Percentiles rank a stretch among this genome's conserved stretches.
Evolutionary conservation across 768 basidiomycete genomes (phyloP).

Genomic region (Boletus rubroflammeus): DNA sequence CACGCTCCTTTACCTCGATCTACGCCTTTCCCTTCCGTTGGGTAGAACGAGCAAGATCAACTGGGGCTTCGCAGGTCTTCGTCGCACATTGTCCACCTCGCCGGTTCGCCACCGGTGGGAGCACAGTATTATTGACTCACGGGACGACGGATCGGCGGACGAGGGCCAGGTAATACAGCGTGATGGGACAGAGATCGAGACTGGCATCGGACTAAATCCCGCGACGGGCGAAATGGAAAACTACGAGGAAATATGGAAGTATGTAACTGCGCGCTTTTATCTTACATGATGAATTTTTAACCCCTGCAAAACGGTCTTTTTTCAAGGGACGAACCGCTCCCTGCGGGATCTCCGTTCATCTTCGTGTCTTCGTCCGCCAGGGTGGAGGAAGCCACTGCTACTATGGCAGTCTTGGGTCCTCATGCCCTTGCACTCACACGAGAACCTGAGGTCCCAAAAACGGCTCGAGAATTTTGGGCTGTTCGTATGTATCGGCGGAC

Average conservation of each 20-base stretch:
- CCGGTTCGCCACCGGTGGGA: constrained; percentile 20
- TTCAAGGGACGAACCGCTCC: constrained; percentile 20
- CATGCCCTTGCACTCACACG: constrained; percentile 23
- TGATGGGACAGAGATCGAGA: constrained; percentile 25
- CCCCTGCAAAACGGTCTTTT: not conserved
- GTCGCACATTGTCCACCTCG: constrained; percentile 17
- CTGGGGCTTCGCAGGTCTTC: constrained; percentile 25
- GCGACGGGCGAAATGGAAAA: constrained; percentile 14
- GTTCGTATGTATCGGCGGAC: constrained; percentile 15
- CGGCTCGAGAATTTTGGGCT: constrained; percentile 7
- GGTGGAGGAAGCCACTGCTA: constrained; percentile 12
- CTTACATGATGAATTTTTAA: not conserved
- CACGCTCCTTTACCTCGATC: constrained; percentile 24
- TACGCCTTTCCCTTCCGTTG: constrained; percentile 26
- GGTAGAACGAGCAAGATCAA: constrained; percentile 12
- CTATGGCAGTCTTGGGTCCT: constrained; percentile 24
- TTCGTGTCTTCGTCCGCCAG: constrained; percentile 20
- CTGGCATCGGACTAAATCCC: constrained; percentile 22
- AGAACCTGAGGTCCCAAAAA: constrained; percentile 1
- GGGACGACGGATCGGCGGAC: constrained; percentile 7
- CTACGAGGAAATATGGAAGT: constrained; percentile 25
- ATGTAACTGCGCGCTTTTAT: not conserved
- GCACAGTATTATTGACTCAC: constrained; percentile 22
- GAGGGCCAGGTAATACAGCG: constrained; percentile 19
- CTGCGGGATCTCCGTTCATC: constrained; percentile 11